Conservation (phyloP, 2,329 filamentous ascomycete species). For the Penicillium palitans region DNA sequence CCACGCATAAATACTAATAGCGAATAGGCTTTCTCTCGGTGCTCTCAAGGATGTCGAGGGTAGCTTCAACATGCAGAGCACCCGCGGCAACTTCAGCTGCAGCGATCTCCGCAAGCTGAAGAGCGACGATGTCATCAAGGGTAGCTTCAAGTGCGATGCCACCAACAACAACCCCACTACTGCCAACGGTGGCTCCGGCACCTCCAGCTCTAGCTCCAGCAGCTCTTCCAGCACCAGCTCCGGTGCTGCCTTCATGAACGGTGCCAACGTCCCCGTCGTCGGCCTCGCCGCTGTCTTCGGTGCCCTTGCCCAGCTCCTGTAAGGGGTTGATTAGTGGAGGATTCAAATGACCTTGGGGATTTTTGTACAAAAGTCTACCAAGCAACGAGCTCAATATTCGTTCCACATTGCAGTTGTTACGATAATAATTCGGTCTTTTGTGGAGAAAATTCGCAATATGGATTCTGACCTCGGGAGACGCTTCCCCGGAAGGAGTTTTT, state of each 20-base stretch:
- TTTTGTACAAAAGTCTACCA: slow-evolving; percentile 41
- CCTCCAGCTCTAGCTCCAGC: slow-evolving; percentile 30
- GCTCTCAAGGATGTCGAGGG: slow-evolving; percentile 67
- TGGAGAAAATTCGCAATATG: slow-evolving; percentile 33
- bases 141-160: slow-evolving; percentile 48
- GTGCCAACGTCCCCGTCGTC: slow-evolving; percentile 40
- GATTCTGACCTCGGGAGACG: slow-evolving; percentile 24
- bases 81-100: slow-evolving; percentile 61
- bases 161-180: slow-evolving; percentile 39
- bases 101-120: slow-evolving; percentile 52
- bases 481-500: slow-evolving; percentile 22
- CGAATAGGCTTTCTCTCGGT: slow-evolving; percentile 67
- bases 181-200: slow-evolving; percentile 36
- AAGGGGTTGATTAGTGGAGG: slow-evolving; percentile 36
- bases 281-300: slow-evolving; percentile 48
- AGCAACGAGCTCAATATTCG: slow-evolving; percentile 35
- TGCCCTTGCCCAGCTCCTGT: slow-evolving; percentile 50
- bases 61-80: slow-evolving; percentile 68
- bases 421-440: slow-evolving; percentile 45
- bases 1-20: slow-evolving; percentile 34
- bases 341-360: slow-evolving; percentile 25
- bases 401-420: slow-evolving; percentile 39
- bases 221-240: slow-evolving; percentile 34
- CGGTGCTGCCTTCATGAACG: slow-evolving; percentile 39
- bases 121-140: slow-evolving; percentile 47